Evolutionary conservation across 116 monocot genomes (phyloP), one percentile per base, ranked within the genome.

Genomic region (Zostera marina): DNA sequence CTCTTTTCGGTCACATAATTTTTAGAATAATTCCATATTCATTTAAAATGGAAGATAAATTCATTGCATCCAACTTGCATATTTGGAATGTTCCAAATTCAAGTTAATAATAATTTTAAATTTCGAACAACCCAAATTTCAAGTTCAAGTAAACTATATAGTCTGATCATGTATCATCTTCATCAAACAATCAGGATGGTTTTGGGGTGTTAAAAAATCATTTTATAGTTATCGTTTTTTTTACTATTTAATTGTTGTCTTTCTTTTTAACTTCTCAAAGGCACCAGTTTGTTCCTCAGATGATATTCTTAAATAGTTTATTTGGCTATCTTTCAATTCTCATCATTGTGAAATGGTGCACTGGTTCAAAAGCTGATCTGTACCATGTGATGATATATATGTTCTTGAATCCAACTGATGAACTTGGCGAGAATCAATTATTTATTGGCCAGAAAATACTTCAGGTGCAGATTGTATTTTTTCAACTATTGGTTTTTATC

Each of bases 301-400:
- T 99, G 59, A 90, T 99, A 60, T 99, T 99, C 70, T 69, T 99
- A 56, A 99, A 99, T 67, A 91, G 87, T 67, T 64, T 99, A 11
- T 99, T 99, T 75, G 99, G 99, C 60, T 99, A 99, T 44, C 73
- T 99, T 22, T 99, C 99, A 44, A 62, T 91, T 8, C 90, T 99
- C n/a, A 87, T 91, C 52, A 75, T 99, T 68, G 69, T 99, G 15
- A 99, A 99, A 68, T 99, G 99, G 99, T 83, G 83, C 69, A 91
- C 91, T 56, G 99, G 99, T 49, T 87, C 99, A 44, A 68, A 79
- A 63, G 72, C 91, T 49, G 99, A 99, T 76, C 69, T 99, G 7
- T 99, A 99, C 68, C 99, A 99, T 68, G 79, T 91, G 11, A 99
- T 99, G 99, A 99, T 99, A 64, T 99, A 99, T 58, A 99, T 99